phyloP scores from a whole-genome alignment of 805 yeast genomes.

The Kurtzmaniella cleridarum region DNA sequence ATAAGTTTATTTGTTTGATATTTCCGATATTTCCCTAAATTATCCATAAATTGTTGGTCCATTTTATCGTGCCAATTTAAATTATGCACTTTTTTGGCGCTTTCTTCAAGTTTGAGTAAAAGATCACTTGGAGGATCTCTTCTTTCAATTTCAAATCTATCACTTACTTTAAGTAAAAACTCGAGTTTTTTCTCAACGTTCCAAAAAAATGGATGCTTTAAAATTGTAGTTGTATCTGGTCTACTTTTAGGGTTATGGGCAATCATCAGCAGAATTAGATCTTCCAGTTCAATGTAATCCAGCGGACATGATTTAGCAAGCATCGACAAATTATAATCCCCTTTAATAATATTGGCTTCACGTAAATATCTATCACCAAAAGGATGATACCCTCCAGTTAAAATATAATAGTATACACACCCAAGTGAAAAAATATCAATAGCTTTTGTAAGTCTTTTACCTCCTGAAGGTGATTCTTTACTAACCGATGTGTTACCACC shows the following conservation, averaged over 20 bases:
- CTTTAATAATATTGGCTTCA: slow-evolving; percentile 81
- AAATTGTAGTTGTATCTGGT: slow-evolving; percentile 62
- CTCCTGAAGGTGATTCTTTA: slow-evolving; percentile 1
- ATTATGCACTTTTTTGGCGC: slow-evolving; percentile 44
- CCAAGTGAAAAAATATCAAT: slow-evolving; percentile 94
- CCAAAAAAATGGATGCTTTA: slow-evolving; percentile 93
- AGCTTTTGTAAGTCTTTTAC: slow-evolving; percentile 72
- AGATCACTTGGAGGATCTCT: slow-evolving; percentile 73
- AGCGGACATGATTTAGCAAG: slow-evolving; percentile 36
- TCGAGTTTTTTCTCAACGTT: slow-evolving; percentile 63
- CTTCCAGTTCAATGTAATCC: slow-evolving; percentile 60
- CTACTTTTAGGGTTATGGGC: slow-evolving; percentile 57
- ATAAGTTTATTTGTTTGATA: slow-evolving; percentile 72
- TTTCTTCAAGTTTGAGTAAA: slow-evolving; percentile 48
- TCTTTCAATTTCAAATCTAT: slow-evolving; percentile 79
- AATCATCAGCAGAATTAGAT: slow-evolving; percentile 72
- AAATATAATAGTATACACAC: slow-evolving; percentile 83
- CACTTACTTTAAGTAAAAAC: slow-evolving; percentile 82
- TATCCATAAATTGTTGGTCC: slow-evolving; percentile 68
- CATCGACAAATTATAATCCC: slow-evolving; percentile 47
- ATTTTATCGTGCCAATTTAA: slow-evolving; percentile 76
- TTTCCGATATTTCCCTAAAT: slow-evolving; percentile 86
- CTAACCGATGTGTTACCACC: slow-evolving; percentile 6
- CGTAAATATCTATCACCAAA: slow-evolving; percentile 88
- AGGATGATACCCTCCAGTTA: slow-evolving; percentile 84